phyloP scores from a whole-genome alignment of 2,329 filamentous ascomycete genomes.

The Gremmenia infestans region DNA sequence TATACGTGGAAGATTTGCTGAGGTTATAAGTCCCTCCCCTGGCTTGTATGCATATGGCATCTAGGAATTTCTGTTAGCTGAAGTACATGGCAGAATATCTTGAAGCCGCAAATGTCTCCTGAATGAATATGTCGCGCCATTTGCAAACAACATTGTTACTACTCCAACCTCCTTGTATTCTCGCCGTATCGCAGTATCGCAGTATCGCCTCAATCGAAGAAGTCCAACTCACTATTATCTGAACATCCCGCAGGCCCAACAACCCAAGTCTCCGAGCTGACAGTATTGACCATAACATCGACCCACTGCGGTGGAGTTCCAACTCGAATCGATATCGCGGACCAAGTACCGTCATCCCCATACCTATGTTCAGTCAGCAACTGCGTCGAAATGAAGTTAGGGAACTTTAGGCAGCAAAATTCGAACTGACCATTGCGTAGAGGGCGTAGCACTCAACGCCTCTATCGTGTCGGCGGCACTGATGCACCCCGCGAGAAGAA shows the following conservation, averaged over 20 bases:
- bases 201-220: background rate
- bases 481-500: conserved; percentile 8
- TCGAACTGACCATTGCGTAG: conserved; percentile 22
- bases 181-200: background rate
- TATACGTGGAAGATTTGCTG: conserved; percentile 51
- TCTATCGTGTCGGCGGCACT: conserved; percentile 1
- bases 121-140: background rate
- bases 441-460: conserved; percentile 26
- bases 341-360: conserved; percentile 67
- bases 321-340: conserved; percentile 57
- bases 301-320: conserved; percentile 49
- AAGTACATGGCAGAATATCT: background rate
- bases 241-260: conserved; percentile 54
- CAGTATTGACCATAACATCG: conserved; percentile 59
- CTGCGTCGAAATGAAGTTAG: background rate
- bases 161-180: background rate
- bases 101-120: background rate
- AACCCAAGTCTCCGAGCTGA: conserved; percentile 67
- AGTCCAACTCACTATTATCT: conserved; percentile 22
- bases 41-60: conserved; percentile 47
- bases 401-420: background rate
- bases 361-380: conserved; percentile 39
- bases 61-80: conserved; percentile 28
- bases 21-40: conserved; percentile 57
- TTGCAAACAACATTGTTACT: background rate